Conservation (phyloP, 208 protist genomes). For the Leishmania lainsoni region DNA sequence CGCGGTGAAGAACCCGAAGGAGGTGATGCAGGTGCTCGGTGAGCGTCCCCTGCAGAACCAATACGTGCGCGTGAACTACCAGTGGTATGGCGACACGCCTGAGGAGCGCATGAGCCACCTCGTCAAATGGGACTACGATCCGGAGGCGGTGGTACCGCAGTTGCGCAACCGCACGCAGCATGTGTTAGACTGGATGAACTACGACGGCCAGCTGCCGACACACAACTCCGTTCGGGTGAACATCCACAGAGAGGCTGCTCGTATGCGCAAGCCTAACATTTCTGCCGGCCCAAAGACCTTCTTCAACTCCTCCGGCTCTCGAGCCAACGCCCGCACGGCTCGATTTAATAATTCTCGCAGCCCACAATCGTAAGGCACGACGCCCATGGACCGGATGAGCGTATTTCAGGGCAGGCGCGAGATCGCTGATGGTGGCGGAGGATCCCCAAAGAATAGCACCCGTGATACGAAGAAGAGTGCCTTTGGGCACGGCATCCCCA, state of each 20-base stretch:
- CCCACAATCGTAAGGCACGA: not conserved
- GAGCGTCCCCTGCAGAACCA: conserved; percentile 88
- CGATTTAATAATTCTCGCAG: conserved; percentile 49
- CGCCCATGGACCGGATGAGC: not conserved
- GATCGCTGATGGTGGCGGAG: not conserved
- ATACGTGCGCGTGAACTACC: conserved; percentile 90
- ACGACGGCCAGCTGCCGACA: conserved; percentile 84
- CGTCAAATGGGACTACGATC: conserved; percentile 87
- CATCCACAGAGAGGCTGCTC: conserved; percentile 63
- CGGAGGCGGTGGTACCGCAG: conserved; percentile 45
- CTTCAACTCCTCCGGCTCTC: conserved; percentile 83
- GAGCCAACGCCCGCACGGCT: conserved; percentile 73
- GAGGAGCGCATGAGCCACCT: conserved; percentile 87
- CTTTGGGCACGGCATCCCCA: not conserved
- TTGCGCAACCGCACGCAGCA: conserved; percentile 69
- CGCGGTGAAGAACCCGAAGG: conserved; percentile 64
- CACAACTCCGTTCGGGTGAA: conserved; percentile 79
- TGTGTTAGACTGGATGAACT: conserved; percentile 86
- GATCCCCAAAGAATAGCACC: not conserved
- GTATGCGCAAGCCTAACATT: conserved; percentile 63
- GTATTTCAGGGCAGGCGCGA: not conserved
- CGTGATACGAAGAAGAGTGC: not conserved
- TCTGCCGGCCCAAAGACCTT: conserved; percentile 63
- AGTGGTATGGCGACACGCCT: conserved; percentile 91
- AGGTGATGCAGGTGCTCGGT: conserved; percentile 69